phyloP scores from a whole-genome alignment of 169 alveolate species.

The Fabrea salina region DNA sequence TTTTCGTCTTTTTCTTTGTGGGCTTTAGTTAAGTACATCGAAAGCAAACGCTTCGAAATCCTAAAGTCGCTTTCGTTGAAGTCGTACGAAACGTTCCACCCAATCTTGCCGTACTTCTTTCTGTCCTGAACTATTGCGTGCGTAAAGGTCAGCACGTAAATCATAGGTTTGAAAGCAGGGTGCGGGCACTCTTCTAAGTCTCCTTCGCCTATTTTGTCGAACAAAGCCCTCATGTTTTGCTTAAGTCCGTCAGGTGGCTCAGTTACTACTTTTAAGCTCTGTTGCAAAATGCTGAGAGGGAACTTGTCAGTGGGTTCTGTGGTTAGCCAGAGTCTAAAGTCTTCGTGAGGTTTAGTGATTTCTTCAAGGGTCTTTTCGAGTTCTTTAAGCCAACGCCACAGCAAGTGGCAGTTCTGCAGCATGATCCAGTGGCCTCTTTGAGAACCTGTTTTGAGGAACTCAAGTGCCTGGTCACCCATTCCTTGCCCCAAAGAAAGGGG shows the following conservation, averaged over 20 bases:
- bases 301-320: constrained; percentile 91
- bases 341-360: constrained; percentile 87
- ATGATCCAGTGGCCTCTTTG: constrained; percentile 91
- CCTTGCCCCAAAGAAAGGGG: constrained; percentile 93
- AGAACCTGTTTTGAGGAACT: constrained; percentile 79
- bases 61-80: constrained; percentile 92
- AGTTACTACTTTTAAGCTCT: constrained; percentile 90
- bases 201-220: constrained; percentile 83
- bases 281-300: constrained; percentile 92
- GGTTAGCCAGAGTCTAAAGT: constrained; percentile 94
- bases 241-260: constrained; percentile 96
- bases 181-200: constrained; percentile 81
- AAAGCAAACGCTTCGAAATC: constrained; percentile 76
- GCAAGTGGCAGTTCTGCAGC: constrained; percentile 92
- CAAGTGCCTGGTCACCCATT: constrained; percentile 87
- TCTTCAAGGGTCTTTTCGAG: constrained; percentile 87
- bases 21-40: constrained; percentile 78
- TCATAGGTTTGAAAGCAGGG: constrained; percentile 86
- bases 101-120: constrained; percentile 90
- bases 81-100: constrained; percentile 93
- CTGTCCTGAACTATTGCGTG: constrained; percentile 94
- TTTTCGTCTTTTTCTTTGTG: constrained; percentile 69
- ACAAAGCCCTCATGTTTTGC: constrained; percentile 86
- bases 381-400: constrained; percentile 89
- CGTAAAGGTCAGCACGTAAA: constrained; percentile 90